Conservation (phyloP, 768 basidiomycete species). For the Albatrellus ellisii region DNA sequence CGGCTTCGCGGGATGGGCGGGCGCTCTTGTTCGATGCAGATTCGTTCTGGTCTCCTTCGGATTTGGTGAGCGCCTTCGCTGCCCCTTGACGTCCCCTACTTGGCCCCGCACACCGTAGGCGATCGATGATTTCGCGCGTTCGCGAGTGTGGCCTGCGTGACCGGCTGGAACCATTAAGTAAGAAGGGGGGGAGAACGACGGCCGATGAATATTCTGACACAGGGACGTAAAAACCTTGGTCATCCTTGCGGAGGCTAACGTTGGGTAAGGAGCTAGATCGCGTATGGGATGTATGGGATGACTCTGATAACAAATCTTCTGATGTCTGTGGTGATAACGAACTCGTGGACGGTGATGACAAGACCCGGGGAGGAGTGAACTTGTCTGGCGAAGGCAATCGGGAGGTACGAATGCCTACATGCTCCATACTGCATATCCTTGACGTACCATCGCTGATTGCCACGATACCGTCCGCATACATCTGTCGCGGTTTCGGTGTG, state of each 20-base stretch:
- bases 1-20: slow-evolving; percentile 1
- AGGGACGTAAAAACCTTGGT: slow-evolving; percentile 37
- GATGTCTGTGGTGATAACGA: slow-evolving; percentile 36
- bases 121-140: slow-evolving; percentile 48
- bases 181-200: slow-evolving; percentile 22
- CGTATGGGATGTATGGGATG: slow-evolving; percentile 13
- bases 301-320: slow-evolving; percentile 17
- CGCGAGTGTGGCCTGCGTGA: slow-evolving; percentile 34
- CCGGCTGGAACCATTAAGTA: slow-evolving; percentile 19
- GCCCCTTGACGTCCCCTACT: slow-evolving; percentile 1
- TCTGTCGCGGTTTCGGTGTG: slow-evolving; percentile 28
- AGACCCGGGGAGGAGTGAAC: slow-evolving; percentile 9
- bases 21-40: neutral
- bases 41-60: slow-evolving; percentile 22
- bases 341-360: slow-evolving; percentile 16
- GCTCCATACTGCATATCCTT: neutral
- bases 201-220: slow-evolving; percentile 14
- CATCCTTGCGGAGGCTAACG: slow-evolving; percentile 37
- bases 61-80: neutral
- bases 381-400: slow-evolving; percentile 1
- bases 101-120: slow-evolving; percentile 28
- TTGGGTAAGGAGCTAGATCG: slow-evolving; percentile 20
- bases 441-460: slow-evolving; percentile 7
- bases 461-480: slow-evolving; percentile 22
- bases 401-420: neutral